Evolutionary conservation across 305 asterid species (phyloP).

Genomic region (Solanum aculeatissimum): DNA sequence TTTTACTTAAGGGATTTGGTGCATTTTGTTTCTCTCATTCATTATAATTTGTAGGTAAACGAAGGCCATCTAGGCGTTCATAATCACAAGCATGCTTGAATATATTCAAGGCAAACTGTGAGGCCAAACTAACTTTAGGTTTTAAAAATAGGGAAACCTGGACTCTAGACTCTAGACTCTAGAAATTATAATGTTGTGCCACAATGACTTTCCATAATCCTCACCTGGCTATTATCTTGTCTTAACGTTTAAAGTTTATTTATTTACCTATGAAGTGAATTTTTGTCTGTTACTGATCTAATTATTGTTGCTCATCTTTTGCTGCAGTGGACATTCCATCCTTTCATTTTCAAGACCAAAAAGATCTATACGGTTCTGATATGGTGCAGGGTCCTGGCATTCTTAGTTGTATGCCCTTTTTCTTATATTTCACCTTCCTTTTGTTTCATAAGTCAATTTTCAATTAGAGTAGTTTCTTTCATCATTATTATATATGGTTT

Average conservation of each 20-base stretch:
- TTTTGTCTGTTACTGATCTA: background rate
- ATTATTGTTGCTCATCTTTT: background rate
- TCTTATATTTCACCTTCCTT: background rate
- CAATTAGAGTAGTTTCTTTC: background rate
- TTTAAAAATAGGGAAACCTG: background rate
- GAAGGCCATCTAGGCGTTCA: background rate
- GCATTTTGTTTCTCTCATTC: background rate
- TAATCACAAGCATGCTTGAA: background rate
- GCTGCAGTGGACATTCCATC: slow-evolving; percentile 96
- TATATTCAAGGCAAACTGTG: background rate
- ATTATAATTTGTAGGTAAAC: background rate
- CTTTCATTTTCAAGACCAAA: slow-evolving; percentile 79
- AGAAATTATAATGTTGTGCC: background rate
- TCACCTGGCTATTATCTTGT: background rate
- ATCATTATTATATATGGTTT: background rate
- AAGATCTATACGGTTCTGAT: slow-evolving; percentile 84
- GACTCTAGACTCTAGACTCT: background rate
- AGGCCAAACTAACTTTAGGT: background rate
- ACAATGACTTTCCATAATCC: background rate
- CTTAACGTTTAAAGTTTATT: background rate
- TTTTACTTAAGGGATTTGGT: background rate
- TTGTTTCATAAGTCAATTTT: background rate
- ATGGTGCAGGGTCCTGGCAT: slow-evolving; percentile 94
- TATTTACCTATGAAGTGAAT: background rate
- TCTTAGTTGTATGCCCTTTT: slow-evolving; percentile 49